A percentile compares a stretch with the other conserved stretches of the same genome.
Conservation (phyloP, 768 basidiomycete genomes). For the Pholiota conissans region DNA sequence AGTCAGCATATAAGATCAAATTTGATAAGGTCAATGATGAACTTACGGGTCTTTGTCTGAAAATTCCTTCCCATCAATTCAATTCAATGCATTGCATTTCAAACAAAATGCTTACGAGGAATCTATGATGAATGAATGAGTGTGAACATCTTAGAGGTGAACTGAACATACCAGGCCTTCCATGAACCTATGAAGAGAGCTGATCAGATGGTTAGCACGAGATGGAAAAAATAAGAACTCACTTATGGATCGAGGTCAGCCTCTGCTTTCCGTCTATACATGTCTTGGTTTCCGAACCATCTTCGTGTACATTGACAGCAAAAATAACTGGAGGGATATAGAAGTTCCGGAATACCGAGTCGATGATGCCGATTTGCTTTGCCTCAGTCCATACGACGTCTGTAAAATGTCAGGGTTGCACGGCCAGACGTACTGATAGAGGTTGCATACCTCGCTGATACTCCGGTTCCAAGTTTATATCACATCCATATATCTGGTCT, state of each 20-base stretch:
- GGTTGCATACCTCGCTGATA: conserved; percentile 77
- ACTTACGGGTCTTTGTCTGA: conserved; percentile 55
- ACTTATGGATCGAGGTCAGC: conserved; percentile 73
- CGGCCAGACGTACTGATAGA: background rate
- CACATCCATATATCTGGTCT: conserved; percentile 66
- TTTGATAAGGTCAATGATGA: background rate
- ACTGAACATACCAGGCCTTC: conserved; percentile 54
- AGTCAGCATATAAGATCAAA: background rate
- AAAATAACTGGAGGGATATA: conserved; percentile 42
- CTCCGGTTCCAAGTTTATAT: conserved; percentile 74
- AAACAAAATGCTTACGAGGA: conserved; percentile 34
- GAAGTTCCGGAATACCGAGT: conserved; percentile 59
- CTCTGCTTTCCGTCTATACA: conserved; percentile 86
- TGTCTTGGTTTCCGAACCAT: conserved; percentile 64
- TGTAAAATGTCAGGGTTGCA: conserved; percentile 20
- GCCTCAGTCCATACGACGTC: conserved; percentile 80
- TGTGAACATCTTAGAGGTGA: background rate
- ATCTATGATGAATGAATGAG: conserved; percentile 37
- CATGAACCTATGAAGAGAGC: conserved; percentile 51
- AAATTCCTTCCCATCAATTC: background rate
- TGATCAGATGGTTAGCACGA: background rate
- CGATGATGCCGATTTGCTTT: conserved; percentile 76
- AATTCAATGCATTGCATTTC: background rate
- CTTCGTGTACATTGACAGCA: conserved; percentile 53
- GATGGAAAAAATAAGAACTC: conserved; percentile 19